These are phyloP conservation scores for Saposhnikovia divaricata DNA, from an alignment of 129 eudicot genomes.

Conservation along the genomic window DNA sequence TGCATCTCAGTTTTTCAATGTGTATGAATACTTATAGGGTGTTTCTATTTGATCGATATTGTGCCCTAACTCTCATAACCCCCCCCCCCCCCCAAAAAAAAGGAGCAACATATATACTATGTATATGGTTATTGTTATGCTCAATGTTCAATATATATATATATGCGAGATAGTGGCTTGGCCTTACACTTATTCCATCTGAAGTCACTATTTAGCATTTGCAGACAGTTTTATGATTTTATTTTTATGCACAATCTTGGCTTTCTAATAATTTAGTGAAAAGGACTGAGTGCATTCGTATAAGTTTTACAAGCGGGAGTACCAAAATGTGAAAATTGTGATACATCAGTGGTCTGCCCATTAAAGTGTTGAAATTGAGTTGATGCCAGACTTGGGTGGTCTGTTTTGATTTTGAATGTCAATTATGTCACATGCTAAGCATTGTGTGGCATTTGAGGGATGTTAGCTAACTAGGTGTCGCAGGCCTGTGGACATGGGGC, in stretches of 20 bases:
- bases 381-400: neutral
- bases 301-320: neutral
- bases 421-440: neutral
- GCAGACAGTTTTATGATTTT: neutral
- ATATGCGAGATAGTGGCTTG: neutral
- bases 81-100: too few species aligned
- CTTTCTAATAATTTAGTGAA: neutral
- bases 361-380: neutral
- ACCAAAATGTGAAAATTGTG: neutral
- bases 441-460: neutral
- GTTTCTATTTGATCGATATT: too few species aligned
- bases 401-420: neutral
- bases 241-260: neutral
- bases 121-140: neutral
- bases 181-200: neutral
- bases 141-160: neutral
- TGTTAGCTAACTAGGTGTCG: neutral
- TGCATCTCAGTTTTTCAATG: neutral
- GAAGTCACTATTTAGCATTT: neutral
- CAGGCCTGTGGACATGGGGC: neutral
- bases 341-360: too few species aligned
- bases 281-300: neutral
- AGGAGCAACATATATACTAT: too few species aligned
- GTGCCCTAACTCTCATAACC: neutral
- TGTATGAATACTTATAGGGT: neutral